Conservation (phyloP, 495 filamentous ascomycete genomes). For the Jackrogersella multiformis region DNA sequence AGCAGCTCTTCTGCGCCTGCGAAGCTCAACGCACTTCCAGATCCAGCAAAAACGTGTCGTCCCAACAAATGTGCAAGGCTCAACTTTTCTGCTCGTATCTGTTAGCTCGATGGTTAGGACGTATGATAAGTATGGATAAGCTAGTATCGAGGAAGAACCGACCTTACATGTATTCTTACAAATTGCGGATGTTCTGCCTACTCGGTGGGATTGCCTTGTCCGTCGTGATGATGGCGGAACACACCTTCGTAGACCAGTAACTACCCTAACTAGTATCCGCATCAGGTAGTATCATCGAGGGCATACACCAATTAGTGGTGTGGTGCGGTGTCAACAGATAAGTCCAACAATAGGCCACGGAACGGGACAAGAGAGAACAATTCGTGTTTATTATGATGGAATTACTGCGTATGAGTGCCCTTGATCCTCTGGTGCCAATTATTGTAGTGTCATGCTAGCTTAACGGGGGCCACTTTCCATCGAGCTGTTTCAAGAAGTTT, state of each 20-base stretch:
- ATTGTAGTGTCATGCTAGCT: constrained; percentile 1
- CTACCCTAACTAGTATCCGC: background rate
- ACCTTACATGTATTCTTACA: background rate
- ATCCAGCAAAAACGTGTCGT: background rate
- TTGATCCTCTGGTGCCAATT: background rate
- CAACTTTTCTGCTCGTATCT: background rate
- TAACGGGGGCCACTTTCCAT: background rate
- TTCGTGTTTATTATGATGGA: constrained; percentile 22
- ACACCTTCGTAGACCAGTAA: background rate
- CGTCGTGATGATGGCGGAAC: constrained; percentile 1
- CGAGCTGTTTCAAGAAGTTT: constrained; percentile 15
- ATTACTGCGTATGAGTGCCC: constrained; percentile 1
- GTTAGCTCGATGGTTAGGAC: background rate
- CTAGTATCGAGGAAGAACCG: background rate
- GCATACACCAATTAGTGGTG: background rate
- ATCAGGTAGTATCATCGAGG: background rate
- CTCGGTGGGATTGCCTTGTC: background rate
- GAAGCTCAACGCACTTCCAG: background rate
- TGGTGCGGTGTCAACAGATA: background rate
- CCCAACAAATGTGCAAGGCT: background rate
- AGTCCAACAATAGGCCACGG: background rate
- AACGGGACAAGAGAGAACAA: constrained; percentile 3
- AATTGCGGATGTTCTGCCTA: background rate
- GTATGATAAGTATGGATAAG: background rate
- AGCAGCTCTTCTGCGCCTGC: background rate